Percentiles rank a stretch among this genome's conserved stretches.
phyloP scores from a whole-genome alignment of 2,329 filamentous ascomycete species.

The Sarocladiaceae sp. region DNA sequence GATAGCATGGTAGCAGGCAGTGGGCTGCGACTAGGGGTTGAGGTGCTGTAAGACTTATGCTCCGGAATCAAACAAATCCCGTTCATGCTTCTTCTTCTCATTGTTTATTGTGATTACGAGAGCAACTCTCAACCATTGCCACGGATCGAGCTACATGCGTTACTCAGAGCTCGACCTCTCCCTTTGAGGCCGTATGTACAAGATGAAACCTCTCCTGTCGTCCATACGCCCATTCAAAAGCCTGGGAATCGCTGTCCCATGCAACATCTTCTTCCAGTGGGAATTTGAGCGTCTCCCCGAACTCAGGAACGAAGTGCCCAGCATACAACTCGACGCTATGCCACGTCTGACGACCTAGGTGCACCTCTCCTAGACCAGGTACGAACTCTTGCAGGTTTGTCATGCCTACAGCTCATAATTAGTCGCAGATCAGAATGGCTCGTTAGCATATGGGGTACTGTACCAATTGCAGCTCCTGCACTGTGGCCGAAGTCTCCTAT shows the following conservation, averaged over 20 bases:
- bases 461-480: slow-evolving; percentile 43
- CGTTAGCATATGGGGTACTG: background rate
- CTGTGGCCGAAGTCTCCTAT: slow-evolving; percentile 49
- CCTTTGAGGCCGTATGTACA: slow-evolving; percentile 16
- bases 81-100: too few relatives aligned
- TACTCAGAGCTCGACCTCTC: too few relatives aligned
- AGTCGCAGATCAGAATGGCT: too few relatives aligned
- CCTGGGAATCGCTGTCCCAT: slow-evolving; percentile 27
- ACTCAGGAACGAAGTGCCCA: slow-evolving; percentile 41
- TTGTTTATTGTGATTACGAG: background rate
- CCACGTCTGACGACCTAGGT: slow-evolving; percentile 39
- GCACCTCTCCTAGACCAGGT: slow-evolving; percentile 41
- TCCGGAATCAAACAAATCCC: too few relatives aligned
- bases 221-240: slow-evolving; percentile 46
- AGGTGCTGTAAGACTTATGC: slow-evolving; percentile 5
- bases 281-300: slow-evolving; percentile 39
- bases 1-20: slow-evolving; percentile 7
- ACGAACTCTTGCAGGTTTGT: slow-evolving; percentile 45
- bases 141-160: too few relatives aligned
- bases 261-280: slow-evolving; percentile 47
- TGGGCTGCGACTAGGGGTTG: slow-evolving; percentile 6
- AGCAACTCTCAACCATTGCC: too few relatives aligned
- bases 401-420: slow-evolving; percentile 33
- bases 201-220: slow-evolving; percentile 41
- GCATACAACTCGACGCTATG: slow-evolving; percentile 48